Evolutionary conservation across 1,284 basidiomycete genomes (phyloP).

Genomic region (Baeospora myosura): DNA sequence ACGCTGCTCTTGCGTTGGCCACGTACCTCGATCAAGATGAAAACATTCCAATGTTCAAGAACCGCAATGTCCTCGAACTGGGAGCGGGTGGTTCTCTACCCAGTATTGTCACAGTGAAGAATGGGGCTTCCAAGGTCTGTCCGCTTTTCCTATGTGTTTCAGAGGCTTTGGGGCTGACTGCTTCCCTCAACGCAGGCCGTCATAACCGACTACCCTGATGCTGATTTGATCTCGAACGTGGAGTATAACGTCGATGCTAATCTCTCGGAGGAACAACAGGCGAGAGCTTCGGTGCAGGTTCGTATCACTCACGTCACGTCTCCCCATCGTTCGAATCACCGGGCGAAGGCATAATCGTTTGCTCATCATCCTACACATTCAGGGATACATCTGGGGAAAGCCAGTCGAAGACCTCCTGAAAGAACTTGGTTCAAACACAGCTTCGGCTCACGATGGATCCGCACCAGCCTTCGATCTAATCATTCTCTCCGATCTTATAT

Average conservation of each 20-base stretch:
- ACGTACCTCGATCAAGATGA: slow-evolving; percentile 56
- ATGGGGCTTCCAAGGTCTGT: slow-evolving; percentile 55
- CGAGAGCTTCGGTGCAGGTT: slow-evolving; percentile 11
- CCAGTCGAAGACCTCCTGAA: slow-evolving; percentile 48
- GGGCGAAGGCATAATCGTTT: too few species aligned
- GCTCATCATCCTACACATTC: neutral
- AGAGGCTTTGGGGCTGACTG: slow-evolving; percentile 1
- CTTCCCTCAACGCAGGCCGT: slow-evolving; percentile 47
- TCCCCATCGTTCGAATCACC: slow-evolving; percentile 43
- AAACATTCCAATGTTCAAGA: slow-evolving; percentile 36
- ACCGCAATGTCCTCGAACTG: slow-evolving; percentile 69
- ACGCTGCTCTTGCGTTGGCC: slow-evolving; percentile 72
- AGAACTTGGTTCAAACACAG: slow-evolving; percentile 26
- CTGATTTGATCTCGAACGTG: slow-evolving; percentile 74
- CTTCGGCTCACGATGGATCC: slow-evolving; percentile 11
- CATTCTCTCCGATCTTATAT: slow-evolving; percentile 87
- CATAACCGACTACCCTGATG: slow-evolving; percentile 90
- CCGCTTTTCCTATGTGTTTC: neutral
- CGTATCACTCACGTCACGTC: too few species aligned
- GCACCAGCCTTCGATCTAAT: slow-evolving; percentile 64
- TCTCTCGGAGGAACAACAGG: slow-evolving; percentile 25
- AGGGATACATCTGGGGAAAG: slow-evolving; percentile 93
- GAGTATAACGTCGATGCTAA: slow-evolving; percentile 64
- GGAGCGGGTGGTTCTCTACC: slow-evolving; percentile 92
- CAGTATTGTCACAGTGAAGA: slow-evolving; percentile 64